Base-by-base conservation (phyloP, 2,329 filamentous ascomycete genomes). In the Coniochaeta hoffmannii region DNA sequence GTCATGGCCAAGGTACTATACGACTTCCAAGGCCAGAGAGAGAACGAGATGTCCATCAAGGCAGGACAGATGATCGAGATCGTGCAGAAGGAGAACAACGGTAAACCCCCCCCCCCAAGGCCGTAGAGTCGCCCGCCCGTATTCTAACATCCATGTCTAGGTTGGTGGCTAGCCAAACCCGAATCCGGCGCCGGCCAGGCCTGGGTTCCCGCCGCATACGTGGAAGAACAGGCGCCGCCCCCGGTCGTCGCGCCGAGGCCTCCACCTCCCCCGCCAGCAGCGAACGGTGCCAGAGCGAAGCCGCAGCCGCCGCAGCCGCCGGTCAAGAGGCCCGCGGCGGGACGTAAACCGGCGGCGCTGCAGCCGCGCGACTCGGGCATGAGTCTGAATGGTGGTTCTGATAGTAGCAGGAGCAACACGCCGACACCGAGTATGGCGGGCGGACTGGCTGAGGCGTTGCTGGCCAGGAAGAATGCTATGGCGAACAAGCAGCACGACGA, bases 81-180 rank as follows among this genome's bases (percentile, higher is more conserved):
- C 66, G 82, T 95, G n/a, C 88, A 94, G 66, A 97, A 97, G 72
- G 93, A 97, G 72, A 86, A 82, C 69, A 97, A 97, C 68, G 94
- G 93, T 96, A 82, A 71, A 86, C 70, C 41, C 11, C 19, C 30
- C 22, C 30, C 19, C 2, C n/a, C 15, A 19, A 9, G 17, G 6
- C 10, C 17, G 4, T 41, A n/a, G n/a, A n/a, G n/a, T n/a, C n/a
- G n/a, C n/a, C n/a, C n/a, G n/a, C n/a, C n/a, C n/a, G n/a, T 22
- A 3, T 5, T 10, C 69, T 71, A 57, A 73, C 56, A 22, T 19
- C 4, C n/a, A n/a, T 24, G 14, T 22, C 36, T 62, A 96, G 93
- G 94, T 54, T 99, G 94, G 94, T 97, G 93, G 93, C 79, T 97
- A 50, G 94, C 87, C 60, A 93, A 90, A 76, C 89, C 87, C 59